A percentile compares a stretch with the other conserved stretches of the same genome.
These are phyloP conservation scores for Calonectria ilicicola DNA, from an alignment of 2,329 filamentous ascomycete species.

Conservation along the genomic window DNA sequence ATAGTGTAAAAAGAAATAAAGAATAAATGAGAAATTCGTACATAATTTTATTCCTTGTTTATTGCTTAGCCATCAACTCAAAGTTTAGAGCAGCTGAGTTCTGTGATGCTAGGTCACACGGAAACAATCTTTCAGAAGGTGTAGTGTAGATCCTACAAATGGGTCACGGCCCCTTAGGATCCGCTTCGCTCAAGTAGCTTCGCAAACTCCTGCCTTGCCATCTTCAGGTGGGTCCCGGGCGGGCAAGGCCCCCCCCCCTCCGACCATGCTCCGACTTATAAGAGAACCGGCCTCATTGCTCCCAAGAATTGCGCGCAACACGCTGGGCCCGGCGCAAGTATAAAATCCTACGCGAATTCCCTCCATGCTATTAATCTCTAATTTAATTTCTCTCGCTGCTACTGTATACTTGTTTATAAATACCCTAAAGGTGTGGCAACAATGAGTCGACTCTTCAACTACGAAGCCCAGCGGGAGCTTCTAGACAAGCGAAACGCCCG, in stretches of 20 bases:
- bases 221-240: slow-evolving; percentile 20
- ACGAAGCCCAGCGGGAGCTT: slow-evolving; percentile 35
- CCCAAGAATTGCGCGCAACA: neutral
- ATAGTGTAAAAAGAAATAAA: no score
- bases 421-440: neutral
- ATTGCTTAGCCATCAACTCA: no score
- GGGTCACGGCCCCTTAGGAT: neutral
- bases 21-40: no score
- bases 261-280: slow-evolving; percentile 15
- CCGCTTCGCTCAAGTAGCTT: slow-evolving; percentile 17
- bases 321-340: neutral
- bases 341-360: neutral
- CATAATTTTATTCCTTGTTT: no score
- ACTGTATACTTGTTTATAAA: neutral
- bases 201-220: slow-evolving; percentile 30
- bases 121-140: no score
- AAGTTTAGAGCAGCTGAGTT: no score
- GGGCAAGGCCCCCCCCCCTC: neutral
- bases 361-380: neutral
- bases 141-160: neutral
- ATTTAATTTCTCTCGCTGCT: neutral
- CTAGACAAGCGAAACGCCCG: slow-evolving; percentile 31
- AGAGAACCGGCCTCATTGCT: neutral
- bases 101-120: no score
- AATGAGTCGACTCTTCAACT: slow-evolving; percentile 43